Evolutionary conservation across 352 stramenopile genomes (phyloP).

Genomic region (Phytophthora pluvialis): DNA sequence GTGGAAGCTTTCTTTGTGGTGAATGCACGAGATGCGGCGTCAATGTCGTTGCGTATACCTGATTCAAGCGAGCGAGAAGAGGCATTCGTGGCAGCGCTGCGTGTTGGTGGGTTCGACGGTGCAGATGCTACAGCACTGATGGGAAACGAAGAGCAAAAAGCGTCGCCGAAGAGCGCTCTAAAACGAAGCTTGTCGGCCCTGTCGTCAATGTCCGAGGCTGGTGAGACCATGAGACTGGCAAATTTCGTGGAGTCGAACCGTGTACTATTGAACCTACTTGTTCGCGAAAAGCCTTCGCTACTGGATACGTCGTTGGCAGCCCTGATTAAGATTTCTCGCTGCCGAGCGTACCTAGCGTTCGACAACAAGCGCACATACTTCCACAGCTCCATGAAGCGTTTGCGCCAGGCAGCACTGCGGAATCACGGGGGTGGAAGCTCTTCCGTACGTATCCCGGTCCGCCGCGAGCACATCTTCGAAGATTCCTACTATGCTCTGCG

Average conservation of each 20-base stretch:
- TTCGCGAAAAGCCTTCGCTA: conserved; percentile 96
- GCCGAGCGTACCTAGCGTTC: conserved; percentile 97
- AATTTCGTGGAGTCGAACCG: conserved; percentile 97
- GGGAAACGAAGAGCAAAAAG: conserved; percentile 39
- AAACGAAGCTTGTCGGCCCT: conserved; percentile 47
- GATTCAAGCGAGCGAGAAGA: conserved; percentile 83
- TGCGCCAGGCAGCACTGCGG: conserved; percentile 84
- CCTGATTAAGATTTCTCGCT: conserved; percentile 96
- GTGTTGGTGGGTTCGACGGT: conserved; percentile 64
- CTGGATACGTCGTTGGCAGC: conserved; percentile 96
- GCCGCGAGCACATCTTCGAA: conserved; percentile 98
- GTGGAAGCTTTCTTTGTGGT: conserved; percentile 99
- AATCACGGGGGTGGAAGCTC: conserved; percentile 92
- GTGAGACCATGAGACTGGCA: conserved; percentile 76
- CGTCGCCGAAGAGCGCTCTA: conserved; percentile 31
- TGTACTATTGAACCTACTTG: conserved; percentile 97
- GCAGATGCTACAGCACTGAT: conserved; percentile 37
- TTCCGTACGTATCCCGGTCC: conserved; percentile 90
- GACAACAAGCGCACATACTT: conserved; percentile 99
- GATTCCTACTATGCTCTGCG: conserved; percentile 98
- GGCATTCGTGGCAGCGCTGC: conserved; percentile 74
- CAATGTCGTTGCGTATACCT: conserved; percentile 76
- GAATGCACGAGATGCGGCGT: conserved; percentile 90
- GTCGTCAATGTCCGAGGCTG: conserved; percentile 54
- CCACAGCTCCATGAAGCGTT: conserved; percentile 93